Evolutionary conservation across 192 early-diverging fungal species (phyloP), one percentile per base, ranked within the genome.

Genomic region (Coemansia guatemalensis): DNA sequence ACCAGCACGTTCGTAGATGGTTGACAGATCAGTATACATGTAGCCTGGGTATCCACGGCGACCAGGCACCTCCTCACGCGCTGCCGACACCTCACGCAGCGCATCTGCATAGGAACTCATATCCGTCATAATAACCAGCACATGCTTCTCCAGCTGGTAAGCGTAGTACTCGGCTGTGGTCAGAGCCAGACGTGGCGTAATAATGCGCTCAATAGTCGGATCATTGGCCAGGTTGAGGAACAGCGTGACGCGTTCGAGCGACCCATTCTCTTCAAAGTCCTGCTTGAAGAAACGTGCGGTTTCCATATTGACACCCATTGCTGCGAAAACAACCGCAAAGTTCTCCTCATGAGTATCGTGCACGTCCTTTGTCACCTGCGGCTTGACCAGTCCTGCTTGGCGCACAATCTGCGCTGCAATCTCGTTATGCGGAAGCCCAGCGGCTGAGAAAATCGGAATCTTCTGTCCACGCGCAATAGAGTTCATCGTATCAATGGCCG

Each of bases 251-350:
- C 97, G 89, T 75, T 99, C 97, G 53, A 98, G 93, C 12, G 97
- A 97, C 56, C 97, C 97, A 83, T 98, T 97, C 81, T 99, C 97
- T 76, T 98, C 97, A 81, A 99, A 99, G 82, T 99, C 97, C 84
- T 99, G 97, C 81, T 97, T 99, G 81, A 99, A 99, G 88, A 95
- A 99, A 51, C 97, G 88, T 57, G 95, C 97, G 9, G 97, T 97
- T 79, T 99, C 97, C 94, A 99, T 94, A 84, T 99, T 99, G 60
- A 99, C 97, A 80, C 97, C 97, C 97, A 99, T 99, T 55, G 97
- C 97, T 24, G 92, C 97, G 73, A 99, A 99, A 27, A 99, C 97
- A 62, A 99, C 96, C 52, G 97, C 93, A 83, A 99, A 99, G 82
- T 99, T 99, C 73, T 99, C 95, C 74, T 96, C 94, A 74, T 97